phyloP scores from a whole-genome alignment of 1,139 yeast species.

The Debaryomyces sp. region DNA sequence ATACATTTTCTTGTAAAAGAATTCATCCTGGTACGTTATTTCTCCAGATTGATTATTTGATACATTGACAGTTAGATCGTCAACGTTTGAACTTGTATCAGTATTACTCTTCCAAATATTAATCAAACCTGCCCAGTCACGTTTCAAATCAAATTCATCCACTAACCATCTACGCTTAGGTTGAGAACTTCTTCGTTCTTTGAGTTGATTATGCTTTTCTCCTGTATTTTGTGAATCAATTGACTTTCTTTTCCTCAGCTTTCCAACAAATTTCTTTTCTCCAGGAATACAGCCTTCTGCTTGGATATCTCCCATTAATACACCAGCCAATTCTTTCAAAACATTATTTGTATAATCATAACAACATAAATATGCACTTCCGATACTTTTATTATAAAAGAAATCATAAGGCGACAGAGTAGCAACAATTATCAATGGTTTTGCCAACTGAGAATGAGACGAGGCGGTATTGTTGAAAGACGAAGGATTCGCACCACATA shows the following conservation, averaged over 20 bases:
- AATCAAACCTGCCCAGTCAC: constrained; percentile 56
- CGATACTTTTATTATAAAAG: constrained; percentile 55
- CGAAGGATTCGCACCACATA: constrained; percentile 54
- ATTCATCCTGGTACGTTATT: constrained; percentile 30
- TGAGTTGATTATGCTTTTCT: constrained; percentile 9
- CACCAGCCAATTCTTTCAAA: constrained; percentile 50
- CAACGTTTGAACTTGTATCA: constrained; percentile 12
- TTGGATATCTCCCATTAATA: constrained; percentile 55
- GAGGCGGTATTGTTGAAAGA: constrained; percentile 29
- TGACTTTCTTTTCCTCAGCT: constrained; percentile 23
- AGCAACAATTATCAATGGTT: constrained; percentile 63
- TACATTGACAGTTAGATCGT: background rate
- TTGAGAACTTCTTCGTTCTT: constrained; percentile 19
- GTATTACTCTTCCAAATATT: constrained; percentile 41
- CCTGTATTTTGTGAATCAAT: constrained; percentile 10
- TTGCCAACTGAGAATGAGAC: constrained; percentile 31
- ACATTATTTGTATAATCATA: constrained; percentile 62
- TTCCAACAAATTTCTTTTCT: constrained; percentile 39
- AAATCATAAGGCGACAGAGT: constrained; percentile 69
- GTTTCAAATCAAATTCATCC: constrained; percentile 53
- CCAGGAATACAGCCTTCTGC: constrained; percentile 66
- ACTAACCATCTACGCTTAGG: constrained; percentile 61
- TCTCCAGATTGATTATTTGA: constrained; percentile 10
- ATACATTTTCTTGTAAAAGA: constrained; percentile 34
- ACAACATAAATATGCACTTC: constrained; percentile 62